These are phyloP conservation scores for Sugiyamaella neomexicana DNA, from an alignment of 1,139 yeast genomes.

Conservation along the genomic window DNA sequence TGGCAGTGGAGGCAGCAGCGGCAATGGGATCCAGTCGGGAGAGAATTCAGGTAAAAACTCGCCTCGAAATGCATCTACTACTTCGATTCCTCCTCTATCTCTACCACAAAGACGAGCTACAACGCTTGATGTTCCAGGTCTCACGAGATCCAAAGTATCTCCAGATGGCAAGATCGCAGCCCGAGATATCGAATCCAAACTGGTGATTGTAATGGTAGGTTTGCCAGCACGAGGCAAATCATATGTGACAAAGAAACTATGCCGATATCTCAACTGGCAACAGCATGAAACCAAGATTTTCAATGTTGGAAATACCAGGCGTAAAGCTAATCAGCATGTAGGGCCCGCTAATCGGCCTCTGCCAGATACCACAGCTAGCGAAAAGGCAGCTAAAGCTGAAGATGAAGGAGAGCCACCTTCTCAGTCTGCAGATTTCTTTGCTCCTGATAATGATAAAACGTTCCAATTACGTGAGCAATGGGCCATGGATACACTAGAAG, in stretches of 20 bases:
- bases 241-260: conserved; percentile 84
- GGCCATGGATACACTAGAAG: conserved; percentile 94
- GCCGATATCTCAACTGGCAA: conserved; percentile 86
- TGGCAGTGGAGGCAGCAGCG: too few relatives aligned
- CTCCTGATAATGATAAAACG: conserved; percentile 71
- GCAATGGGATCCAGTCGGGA: neutral
- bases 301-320: conserved; percentile 91
- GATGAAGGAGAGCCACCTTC: neutral
- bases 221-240: conserved; percentile 78
- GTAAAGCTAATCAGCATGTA: conserved; percentile 59
- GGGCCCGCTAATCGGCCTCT: conserved; percentile 76
- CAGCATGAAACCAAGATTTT: conserved; percentile 88
- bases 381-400: neutral
- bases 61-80: conserved; percentile 23
- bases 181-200: conserved; percentile 71
- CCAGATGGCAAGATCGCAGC: conserved; percentile 82
- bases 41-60: conserved; percentile 18
- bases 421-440: conserved; percentile 77
- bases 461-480: conserved; percentile 79
- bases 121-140: conserved; percentile 89
- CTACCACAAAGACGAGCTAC: conserved; percentile 53
- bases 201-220: conserved; percentile 93
- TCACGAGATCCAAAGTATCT: conserved; percentile 75
- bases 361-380: too few relatives aligned
- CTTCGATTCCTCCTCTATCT: conserved; percentile 29